Evolutionary conservation across 2,329 filamentous ascomycete species (phyloP), one percentile per base, ranked within the genome.

Genomic region (Xylariaceae sp.): DNA sequence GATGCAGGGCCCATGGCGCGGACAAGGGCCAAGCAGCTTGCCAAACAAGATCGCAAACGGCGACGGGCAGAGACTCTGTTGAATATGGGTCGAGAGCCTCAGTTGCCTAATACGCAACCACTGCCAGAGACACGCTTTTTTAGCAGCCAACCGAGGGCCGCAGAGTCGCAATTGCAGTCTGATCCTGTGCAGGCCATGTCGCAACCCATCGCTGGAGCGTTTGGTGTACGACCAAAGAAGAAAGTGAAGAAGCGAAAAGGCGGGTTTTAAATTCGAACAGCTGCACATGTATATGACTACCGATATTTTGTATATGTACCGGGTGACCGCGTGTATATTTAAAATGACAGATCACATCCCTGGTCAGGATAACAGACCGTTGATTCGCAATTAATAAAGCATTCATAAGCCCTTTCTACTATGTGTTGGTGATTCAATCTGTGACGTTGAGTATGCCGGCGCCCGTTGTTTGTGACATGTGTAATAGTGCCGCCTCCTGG

Each of bases 211-310:
- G 14, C 58, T 7, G 67, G 67, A 1, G 31, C 55, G 2, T 69
- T 68, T 51, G 66, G 63, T 39, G 60, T 56, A n/a, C 60, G 64
- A 36, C 53, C 60, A 11, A 65, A 59, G 44, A 69, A 69, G 56
- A 69, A 66, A 44, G 40, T 31, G 4, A 63, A 62, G 45, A 69
- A 65, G 55, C 57, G 63, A 12, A 66, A 63, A 46, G 62, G 59
- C 9, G 67, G 67, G 2, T 69, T 69, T 44, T 64, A 47, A 42
- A 16, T 41, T 34, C 44, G 28, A n/a, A 31, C 7, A 28, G n/a
- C 6, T 42, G n/a, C n/a, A n/a, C 14, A 6, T 13, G 46, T 13
- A 28, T 39, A 28, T n/a, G 22, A 28, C 4, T 28, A 28, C 22
- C 22, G 4, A n/a, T n/a, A n/a, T n/a, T n/a, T n/a, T n/a, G n/a